A percentile compares a stretch with the other conserved stretches of the same genome.
These are phyloP conservation scores for Bipolaris oryzae DNA, from an alignment of 2,329 filamentous ascomycete genomes.

Conservation along the genomic window DNA sequence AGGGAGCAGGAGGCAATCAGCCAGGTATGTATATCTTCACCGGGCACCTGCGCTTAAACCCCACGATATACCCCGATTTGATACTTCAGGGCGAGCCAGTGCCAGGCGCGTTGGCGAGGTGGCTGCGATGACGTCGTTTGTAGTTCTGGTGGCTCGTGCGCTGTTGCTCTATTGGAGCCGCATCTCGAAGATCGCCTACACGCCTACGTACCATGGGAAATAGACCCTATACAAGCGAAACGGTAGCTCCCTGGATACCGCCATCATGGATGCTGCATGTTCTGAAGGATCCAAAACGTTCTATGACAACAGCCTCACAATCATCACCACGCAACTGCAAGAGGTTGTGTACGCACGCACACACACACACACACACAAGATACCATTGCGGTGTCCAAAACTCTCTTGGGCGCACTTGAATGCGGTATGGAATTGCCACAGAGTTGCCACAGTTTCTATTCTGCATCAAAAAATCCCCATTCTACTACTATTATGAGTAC, in stretches of 20 bases:
- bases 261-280: slow-evolving; percentile 9
- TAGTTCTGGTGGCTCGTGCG: slow-evolving; percentile 11
- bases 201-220: neutral
- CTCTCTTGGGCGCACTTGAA: neutral
- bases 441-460: neutral
- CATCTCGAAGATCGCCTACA: slow-evolving; percentile 10
- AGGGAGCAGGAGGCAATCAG: slow-evolving; percentile 20
- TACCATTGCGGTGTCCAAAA: neutral
- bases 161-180: slow-evolving; percentile 22
- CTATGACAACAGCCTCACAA: too few species aligned
- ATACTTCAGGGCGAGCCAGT: slow-evolving; percentile 7
- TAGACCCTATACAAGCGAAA: neutral
- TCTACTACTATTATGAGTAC: neutral
- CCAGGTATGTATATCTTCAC: slow-evolving; percentile 7
- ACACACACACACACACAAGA: too few species aligned
- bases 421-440: neutral
- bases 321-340: too few species aligned
- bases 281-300: neutral
- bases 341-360: too few species aligned
- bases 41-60: slow-evolving; percentile 12
- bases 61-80: slow-evolving; percentile 19
- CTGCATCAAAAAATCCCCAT: neutral
- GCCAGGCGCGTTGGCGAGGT: slow-evolving; percentile 5
- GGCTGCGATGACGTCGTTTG: slow-evolving; percentile 21
- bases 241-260: neutral